Evolutionary conservation across 2,329 filamentous ascomycete genomes (phyloP).

Genomic region (Alternaria arborescens): DNA sequence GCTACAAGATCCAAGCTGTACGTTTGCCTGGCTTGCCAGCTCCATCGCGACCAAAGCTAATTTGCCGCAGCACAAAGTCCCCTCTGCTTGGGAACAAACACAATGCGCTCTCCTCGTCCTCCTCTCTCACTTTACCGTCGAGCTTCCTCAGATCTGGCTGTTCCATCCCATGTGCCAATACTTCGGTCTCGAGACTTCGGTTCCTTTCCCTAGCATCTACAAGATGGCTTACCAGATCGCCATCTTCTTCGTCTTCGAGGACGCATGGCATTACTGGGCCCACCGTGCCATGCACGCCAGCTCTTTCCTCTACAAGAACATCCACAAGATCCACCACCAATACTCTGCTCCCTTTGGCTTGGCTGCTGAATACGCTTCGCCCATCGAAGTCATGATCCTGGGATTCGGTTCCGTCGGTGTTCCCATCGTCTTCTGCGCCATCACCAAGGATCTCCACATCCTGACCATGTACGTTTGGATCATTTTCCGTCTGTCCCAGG

Average conservation of each 20-base stretch:
- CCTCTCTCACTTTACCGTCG: slow-evolving; percentile 95
- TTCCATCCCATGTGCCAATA: slow-evolving; percentile 97
- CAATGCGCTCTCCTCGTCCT: slow-evolving; percentile 92
- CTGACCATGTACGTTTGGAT: slow-evolving; percentile 99
- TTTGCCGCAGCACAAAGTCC: slow-evolving; percentile 74
- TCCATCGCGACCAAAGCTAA: slow-evolving; percentile 19
- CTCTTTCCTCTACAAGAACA: slow-evolving; percentile 85
- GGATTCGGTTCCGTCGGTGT: slow-evolving; percentile 84
- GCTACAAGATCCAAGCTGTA: slow-evolving; percentile 93
- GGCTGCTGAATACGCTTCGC: slow-evolving; percentile 96
- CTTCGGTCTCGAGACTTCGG: slow-evolving; percentile 85
- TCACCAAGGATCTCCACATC: slow-evolving; percentile 90
- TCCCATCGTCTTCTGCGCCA: slow-evolving; percentile 82
- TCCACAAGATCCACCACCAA: slow-evolving; percentile 99
- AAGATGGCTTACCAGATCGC: slow-evolving; percentile 92
- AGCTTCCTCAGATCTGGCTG: slow-evolving; percentile 98
- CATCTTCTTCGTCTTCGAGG: slow-evolving; percentile 94
- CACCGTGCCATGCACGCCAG: slow-evolving; percentile 94
- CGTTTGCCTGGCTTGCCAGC: slow-evolving; percentile 41
- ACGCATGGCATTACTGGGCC: slow-evolving; percentile 98
- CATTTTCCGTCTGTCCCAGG: slow-evolving; percentile 89
- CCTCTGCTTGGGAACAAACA: slow-evolving; percentile 92
- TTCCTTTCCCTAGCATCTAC: slow-evolving; percentile 85
- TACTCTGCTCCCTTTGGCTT: slow-evolving; percentile 98
- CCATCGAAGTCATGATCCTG: slow-evolving; percentile 95